Percentiles rank a stretch among this genome's conserved stretches.
Evolutionary conservation across 169 alveolate species (phyloP).

Genomic region (Plasmodium cynomolgi): DNA sequence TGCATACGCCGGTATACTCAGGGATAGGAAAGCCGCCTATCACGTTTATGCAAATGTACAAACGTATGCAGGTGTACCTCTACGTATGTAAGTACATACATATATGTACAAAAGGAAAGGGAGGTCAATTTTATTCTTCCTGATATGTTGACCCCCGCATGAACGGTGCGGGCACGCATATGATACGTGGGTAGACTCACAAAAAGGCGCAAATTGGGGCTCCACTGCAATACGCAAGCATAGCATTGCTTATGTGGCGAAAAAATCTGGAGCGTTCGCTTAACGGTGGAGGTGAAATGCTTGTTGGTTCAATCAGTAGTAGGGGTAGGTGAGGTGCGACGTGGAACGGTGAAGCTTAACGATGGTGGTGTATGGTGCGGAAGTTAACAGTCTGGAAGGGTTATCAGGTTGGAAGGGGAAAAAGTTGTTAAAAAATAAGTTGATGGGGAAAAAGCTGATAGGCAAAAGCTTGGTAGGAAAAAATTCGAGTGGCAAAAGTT

Average conservation of each 20-base stretch:
- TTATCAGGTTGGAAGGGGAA: not conserved
- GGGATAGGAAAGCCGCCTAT: not conserved
- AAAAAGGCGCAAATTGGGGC: not conserved
- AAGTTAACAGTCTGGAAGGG: not conserved
- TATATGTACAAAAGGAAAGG: not conserved
- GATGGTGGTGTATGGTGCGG: not conserved
- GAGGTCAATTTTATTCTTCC: not conserved
- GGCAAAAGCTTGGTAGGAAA: not conserved
- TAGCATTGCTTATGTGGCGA: not conserved
- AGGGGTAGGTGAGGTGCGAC: not conserved
- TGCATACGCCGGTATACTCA: not conserved
- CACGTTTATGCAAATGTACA: not conserved
- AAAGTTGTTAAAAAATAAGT: not conserved
- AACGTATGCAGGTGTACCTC: not conserved
- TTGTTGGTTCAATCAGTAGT: not conserved
- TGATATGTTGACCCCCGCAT: not conserved
- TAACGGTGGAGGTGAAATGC: not conserved
- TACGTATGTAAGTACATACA: not conserved
- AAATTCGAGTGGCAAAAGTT: not conserved
- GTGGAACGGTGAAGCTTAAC: not conserved
- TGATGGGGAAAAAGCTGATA: not conserved
- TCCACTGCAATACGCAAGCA: not conserved
- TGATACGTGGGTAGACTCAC: not conserved
- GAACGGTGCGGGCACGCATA: not conserved
- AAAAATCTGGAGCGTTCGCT: not conserved